These are phyloP conservation scores for Trichocladium antarcticum DNA, from an alignment of 495 filamentous ascomycete species.

Conservation along the genomic window DNA sequence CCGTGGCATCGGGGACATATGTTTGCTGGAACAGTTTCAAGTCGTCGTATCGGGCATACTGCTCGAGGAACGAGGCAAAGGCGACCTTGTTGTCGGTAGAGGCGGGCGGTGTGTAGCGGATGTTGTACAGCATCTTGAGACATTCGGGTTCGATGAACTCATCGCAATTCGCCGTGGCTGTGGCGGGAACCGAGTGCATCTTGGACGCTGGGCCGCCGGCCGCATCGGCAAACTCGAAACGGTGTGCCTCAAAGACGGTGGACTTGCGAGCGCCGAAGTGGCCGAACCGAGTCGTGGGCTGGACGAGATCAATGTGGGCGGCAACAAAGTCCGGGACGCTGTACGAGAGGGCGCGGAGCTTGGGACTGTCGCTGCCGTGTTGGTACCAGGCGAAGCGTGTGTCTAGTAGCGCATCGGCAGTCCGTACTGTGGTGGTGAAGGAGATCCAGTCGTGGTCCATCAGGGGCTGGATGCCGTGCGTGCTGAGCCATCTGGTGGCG, in stretches of 20 bases:
- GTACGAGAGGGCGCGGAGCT: slow-evolving; percentile 50
- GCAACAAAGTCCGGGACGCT: slow-evolving; percentile 51
- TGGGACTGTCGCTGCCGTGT: slow-evolving; percentile 28
- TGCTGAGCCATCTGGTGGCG: slow-evolving; percentile 40
- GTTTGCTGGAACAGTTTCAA: slow-evolving; percentile 39
- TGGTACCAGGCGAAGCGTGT: slow-evolving; percentile 36
- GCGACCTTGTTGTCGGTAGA: slow-evolving; percentile 23
- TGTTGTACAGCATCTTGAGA: slow-evolving; percentile 48
- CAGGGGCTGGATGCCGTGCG: slow-evolving; percentile 37
- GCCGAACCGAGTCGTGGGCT: slow-evolving; percentile 57
- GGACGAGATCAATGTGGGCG: slow-evolving; percentile 50
- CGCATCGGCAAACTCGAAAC: slow-evolving; percentile 3
- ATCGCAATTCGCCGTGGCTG: slow-evolving; percentile 29
- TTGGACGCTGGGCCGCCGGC: not conserved
- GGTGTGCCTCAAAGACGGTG: slow-evolving; percentile 22
- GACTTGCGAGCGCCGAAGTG: slow-evolving; percentile 21
- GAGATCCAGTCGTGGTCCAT: slow-evolving; percentile 38
- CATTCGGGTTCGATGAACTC: slow-evolving; percentile 46
- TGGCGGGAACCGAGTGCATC: slow-evolving; percentile 11
- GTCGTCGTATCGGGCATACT: slow-evolving; percentile 53
- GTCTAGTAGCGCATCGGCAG: slow-evolving; percentile 38
- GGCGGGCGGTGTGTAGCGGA: slow-evolving; percentile 27
- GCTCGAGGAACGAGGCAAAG: slow-evolving; percentile 38
- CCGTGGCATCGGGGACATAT: slow-evolving; percentile 37
- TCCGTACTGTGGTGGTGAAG: slow-evolving; percentile 39